These are phyloP conservation scores for Bidens hawaiensis DNA, from an alignment of 140 eudicot species.

Conservation along the genomic window DNA sequence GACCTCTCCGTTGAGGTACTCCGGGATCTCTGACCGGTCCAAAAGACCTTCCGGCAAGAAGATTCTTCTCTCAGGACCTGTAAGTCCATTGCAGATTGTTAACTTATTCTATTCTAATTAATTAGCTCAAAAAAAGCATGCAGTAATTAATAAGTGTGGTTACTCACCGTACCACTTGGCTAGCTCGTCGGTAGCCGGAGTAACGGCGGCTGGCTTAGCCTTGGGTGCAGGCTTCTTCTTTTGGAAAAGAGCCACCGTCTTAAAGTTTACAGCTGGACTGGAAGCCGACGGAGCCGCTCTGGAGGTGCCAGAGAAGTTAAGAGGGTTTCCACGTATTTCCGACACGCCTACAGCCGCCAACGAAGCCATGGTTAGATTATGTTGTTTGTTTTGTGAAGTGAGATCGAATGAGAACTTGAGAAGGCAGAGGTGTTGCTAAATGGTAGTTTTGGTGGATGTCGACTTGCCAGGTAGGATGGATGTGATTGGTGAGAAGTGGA, in stretches of 20 bases:
- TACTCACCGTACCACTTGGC: slow-evolving; percentile 99
- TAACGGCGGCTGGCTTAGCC: slow-evolving; percentile 50
- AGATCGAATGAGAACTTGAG: slow-evolving; percentile 12
- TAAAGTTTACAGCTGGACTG: slow-evolving; percentile 35
- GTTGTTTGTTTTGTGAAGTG: neutral
- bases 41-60: slow-evolving; percentile 94
- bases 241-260: slow-evolving; percentile 75
- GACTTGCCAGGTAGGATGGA: slow-evolving; percentile 53
- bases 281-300: slow-evolving; percentile 41
- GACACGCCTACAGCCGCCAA: slow-evolving; percentile 48
- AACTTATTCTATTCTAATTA: neutral
- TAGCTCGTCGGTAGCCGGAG: slow-evolving; percentile 86
- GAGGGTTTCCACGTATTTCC: neutral
- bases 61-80: slow-evolving; percentile 94
- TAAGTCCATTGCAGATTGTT: slow-evolving; percentile 1
- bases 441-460: slow-evolving; percentile 59
- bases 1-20: slow-evolving; percentile 93
- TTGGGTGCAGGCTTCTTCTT: slow-evolving; percentile 66
- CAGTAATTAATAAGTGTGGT: neutral
- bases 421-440: slow-evolving; percentile 35
- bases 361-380: slow-evolving; percentile 45
- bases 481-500: slow-evolving; percentile 51
- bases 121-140: neutral
- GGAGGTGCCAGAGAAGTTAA: neutral
- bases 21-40: slow-evolving; percentile 96